A percentile compares a stretch with the other conserved stretches of the same genome.
phyloP scores from a whole-genome alignment of 495 filamentous ascomycete species.

The Astrocystis sublimbata region DNA sequence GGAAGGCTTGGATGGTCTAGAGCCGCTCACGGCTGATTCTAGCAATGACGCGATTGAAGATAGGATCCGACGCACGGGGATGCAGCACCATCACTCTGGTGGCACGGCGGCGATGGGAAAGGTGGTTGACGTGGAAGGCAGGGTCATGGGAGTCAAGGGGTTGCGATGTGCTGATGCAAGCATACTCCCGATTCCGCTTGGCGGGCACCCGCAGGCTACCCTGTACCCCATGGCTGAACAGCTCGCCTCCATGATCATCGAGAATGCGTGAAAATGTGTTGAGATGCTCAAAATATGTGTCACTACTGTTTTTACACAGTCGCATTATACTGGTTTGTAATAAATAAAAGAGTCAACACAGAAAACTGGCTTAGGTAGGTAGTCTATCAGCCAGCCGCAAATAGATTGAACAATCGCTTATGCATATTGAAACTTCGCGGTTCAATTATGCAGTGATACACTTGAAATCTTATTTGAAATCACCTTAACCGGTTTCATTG shows the following conservation, averaged over 20 bases:
- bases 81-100: constrained; percentile 43
- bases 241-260: constrained; percentile 20
- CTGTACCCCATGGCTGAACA: constrained; percentile 25
- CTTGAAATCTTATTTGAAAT: too few species aligned
- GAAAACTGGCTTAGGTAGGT: too few species aligned
- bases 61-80: constrained; percentile 20
- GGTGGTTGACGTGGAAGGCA: constrained; percentile 48
- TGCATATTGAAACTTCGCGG: too few species aligned
- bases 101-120: constrained; percentile 59
- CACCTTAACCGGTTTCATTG: too few species aligned
- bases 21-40: constrained; percentile 18
- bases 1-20: constrained; percentile 18
- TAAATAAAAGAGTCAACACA: too few species aligned
- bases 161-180: constrained; percentile 60
- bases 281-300: too few species aligned
- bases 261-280: constrained; percentile 8
- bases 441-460: too few species aligned
- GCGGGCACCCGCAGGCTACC: constrained; percentile 20
- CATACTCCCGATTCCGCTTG: constrained; percentile 44
- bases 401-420: too few species aligned
- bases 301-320: too few species aligned
- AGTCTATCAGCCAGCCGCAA: too few species aligned
- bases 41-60: constrained; percentile 23
- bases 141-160: constrained; percentile 50
- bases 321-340: too few species aligned